phyloP scores from a whole-genome alignment of 768 basidiomycete species.

The Kwoniella bestiolae region DNA sequence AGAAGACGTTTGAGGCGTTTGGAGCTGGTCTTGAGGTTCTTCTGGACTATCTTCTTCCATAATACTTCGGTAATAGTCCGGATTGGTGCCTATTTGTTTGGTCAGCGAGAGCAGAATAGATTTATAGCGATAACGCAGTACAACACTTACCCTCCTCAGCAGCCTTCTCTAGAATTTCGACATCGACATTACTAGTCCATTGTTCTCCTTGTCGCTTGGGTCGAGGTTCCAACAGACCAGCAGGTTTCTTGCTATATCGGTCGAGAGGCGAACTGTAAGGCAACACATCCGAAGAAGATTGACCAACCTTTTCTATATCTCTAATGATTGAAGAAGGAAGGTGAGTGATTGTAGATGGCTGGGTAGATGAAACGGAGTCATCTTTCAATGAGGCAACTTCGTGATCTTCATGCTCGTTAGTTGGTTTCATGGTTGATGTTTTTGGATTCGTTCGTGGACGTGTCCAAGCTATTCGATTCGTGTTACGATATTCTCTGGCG shows the following conservation, averaged over 20 bases:
- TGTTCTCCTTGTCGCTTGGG: neutral
- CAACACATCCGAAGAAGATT: slow-evolving; percentile 13
- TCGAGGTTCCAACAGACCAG: neutral
- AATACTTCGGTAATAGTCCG: neutral
- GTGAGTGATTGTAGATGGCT: slow-evolving; percentile 25
- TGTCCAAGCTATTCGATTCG: neutral
- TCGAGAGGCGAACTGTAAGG: slow-evolving; percentile 36
- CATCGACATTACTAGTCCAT: neutral
- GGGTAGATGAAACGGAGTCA: neutral
- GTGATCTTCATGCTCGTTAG: neutral
- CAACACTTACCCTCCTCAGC: slow-evolving; percentile 4
- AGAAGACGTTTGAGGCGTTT: neutral
- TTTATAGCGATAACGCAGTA: too few species aligned
- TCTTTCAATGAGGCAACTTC: neutral
- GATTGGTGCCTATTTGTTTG: too few species aligned
- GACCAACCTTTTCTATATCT: neutral
- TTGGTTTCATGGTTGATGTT: neutral
- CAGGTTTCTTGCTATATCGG: neutral
- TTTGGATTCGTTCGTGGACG: neutral
- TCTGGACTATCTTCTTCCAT: neutral
- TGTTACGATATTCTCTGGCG: neutral
- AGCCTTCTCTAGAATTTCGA: neutral
- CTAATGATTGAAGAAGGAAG: neutral
- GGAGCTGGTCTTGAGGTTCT: neutral
- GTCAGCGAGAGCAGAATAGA: too few species aligned